Conservation (phyloP, 1,139 yeast species). For the Scheffersomyces insectosa region DNA sequence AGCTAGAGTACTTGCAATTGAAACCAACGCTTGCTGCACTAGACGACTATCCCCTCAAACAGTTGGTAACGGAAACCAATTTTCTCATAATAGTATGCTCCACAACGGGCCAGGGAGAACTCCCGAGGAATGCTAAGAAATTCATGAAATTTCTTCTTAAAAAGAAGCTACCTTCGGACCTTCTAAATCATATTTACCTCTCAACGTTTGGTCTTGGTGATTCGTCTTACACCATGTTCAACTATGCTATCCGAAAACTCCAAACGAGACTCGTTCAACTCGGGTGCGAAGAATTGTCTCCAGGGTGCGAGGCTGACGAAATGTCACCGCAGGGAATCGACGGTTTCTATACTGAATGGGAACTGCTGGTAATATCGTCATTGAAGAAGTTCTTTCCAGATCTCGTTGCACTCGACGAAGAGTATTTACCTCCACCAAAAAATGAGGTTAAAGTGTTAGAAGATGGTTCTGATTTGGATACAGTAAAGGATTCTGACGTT, state of each 20-base stretch:
- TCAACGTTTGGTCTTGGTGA: conserved; percentile 94
- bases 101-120: conserved; percentile 95
- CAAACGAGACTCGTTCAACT: conserved; percentile 77
- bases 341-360: conserved; percentile 77
- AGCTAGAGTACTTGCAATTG: conserved; percentile 57
- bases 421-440: conserved; percentile 45
- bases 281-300: conserved; percentile 73
- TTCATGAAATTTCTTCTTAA: conserved; percentile 76
- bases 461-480: neutral
- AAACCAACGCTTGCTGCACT: conserved; percentile 53
- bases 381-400: conserved; percentile 41
- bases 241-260: conserved; percentile 80
- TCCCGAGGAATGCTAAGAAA: conserved; percentile 73
- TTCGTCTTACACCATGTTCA: conserved; percentile 83
- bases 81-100: conserved; percentile 72
- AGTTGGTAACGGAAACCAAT: conserved; percentile 47
- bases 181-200: conserved; percentile 62
- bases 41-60: conserved; percentile 62
- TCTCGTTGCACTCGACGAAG: conserved; percentile 35
- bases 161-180: conserved; percentile 62
- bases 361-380: conserved; percentile 47
- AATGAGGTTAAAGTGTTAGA: conserved; percentile 20
- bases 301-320: conserved; percentile 89
- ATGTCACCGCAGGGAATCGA: conserved; percentile 79
- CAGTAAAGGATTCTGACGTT: neutral